Base-by-base conservation (phyloP, 352 stramenopile genomes). In the Phytopythium oedochilum region DNA sequence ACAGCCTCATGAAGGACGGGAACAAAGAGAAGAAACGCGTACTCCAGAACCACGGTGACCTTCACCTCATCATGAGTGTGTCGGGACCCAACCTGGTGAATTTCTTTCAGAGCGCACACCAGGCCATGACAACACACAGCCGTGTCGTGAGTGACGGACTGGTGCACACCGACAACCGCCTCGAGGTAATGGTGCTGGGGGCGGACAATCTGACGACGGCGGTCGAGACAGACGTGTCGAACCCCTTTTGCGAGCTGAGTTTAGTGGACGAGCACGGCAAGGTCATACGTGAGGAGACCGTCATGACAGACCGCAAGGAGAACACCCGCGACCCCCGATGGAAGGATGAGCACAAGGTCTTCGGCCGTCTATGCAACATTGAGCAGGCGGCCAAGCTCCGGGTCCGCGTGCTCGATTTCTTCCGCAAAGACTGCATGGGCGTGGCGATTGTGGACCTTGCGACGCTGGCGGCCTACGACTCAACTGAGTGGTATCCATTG, bases 91-190 rank as follows among this genome's bases (percentile, higher is more conserved):
- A 88, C 48, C 60, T 91, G 22, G 70, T 87, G 18, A 63, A 80
- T 29, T 89, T 91, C 31, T 83, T 91, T 55, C 75, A 75, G 43
- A 78, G 60, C 23, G 36, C 69, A 10, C 62, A 78, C 23, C 31
- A 64, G 34, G 64, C 63, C 8, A 61, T 86, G 22, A 61, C 63
- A 1, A 60, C 69, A 2, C 66, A 70, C 39, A 78, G 53, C 34
- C 71, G 63, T 12, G 74, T 83, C 7, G 75, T 74, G n/a, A 80
- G 68, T 6, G 65, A 66, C 5, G 71, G 54, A 6, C 57, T 67
- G 3, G 75, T 88, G 29, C 78, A 91, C 55, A 81, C 73, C 2
- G 81, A 91, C 53, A 87, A 89, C 34, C 75, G 81, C 1, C 63
- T 91, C 29, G 81, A 91, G 56, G 66, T 91, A 10, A 75, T 68